Base-by-base conservation (phyloP, 2,329 filamentous ascomycete genomes). In the Acrocalymma vagum region DNA sequence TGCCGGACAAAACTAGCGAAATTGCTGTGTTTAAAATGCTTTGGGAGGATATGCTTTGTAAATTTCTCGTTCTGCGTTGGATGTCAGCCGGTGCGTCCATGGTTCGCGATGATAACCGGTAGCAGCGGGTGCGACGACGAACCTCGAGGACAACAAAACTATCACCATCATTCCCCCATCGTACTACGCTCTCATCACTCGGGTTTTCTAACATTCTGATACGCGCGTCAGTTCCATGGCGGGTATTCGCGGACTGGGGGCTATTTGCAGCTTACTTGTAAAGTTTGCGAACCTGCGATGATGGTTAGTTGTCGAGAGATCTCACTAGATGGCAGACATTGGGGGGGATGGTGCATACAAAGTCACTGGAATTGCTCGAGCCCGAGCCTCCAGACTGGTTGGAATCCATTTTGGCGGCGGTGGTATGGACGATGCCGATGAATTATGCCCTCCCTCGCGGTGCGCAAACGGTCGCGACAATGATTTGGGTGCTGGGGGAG, bases 11-110 rank as follows among this genome's bases (percentile, higher is more conserved):
- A 96, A 72, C 91, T 96, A 21, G 92, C 92, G 75, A 96, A 96
- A 70, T 96, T 96, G 81, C 90, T 95, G 74, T 97, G 94, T 73
- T 99, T 99, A 79, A 99, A 99, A 63, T 97, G 91, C 68, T 97
- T 96, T 3, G 94, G 94, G 11, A 99, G 83, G 59, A 99, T 95
- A 25, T 89, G 88, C 70, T 96, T 96, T 15, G 94, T 97, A 65
- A 99, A 99, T 71, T 95, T 96, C 70, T 97, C 93, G 71, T 95
- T 95, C 93, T 96, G 69, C 32, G 28, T 24, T 10, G 11, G 24
- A n/a, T n/a, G n/a, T n/a, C n/a, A n/a, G n/a, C n/a, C n/a, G n/a
- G n/a, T n/a, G n/a, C n/a, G n/a, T n/a, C n/a, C n/a, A n/a, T n/a
- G 11, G 45, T 67, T 40, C 65, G 52, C 35, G n/a, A 33, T 29